Evolutionary conservation across 1,284 basidiomycete genomes (phyloP).

Genomic region (Cutaneotrichosporon sp.): DNA sequence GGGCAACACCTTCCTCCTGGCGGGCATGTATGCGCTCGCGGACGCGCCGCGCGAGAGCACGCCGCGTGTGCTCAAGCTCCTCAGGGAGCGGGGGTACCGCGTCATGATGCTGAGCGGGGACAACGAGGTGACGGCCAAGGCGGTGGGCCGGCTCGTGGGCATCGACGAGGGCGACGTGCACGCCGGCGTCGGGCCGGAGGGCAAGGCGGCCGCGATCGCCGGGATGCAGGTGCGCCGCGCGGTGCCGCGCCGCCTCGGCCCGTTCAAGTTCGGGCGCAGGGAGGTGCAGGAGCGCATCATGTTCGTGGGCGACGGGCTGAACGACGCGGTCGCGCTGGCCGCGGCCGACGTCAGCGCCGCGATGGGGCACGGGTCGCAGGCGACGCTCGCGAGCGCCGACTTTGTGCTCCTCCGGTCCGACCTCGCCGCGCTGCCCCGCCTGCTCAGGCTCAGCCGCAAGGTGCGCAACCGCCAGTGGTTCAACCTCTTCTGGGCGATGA

Average conservation of each 20-base stretch:
- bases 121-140: constrained; percentile 73
- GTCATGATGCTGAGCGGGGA: constrained; percentile 93
- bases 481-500: constrained; percentile 88
- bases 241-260: not conserved
- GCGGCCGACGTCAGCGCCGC: constrained; percentile 94
- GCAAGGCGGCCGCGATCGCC: constrained; percentile 64
- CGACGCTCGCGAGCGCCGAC: constrained; percentile 96
- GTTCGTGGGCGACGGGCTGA: constrained; percentile 99
- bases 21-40: constrained; percentile 65
- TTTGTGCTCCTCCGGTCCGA: constrained; percentile 96
- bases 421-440: constrained; percentile 91
- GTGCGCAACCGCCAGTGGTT: constrained; percentile 84
- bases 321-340: constrained; percentile 95
- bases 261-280: not conserved
- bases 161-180: constrained; percentile 76
- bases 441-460: constrained; percentile 80
- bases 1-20: constrained; percentile 11
- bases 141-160: constrained; percentile 82
- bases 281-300: constrained; percentile 61
- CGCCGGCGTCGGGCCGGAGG: constrained; percentile 88
- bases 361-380: constrained; percentile 92
- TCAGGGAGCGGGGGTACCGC: constrained; percentile 81
- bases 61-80: constrained; percentile 70
- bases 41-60: constrained; percentile 83
- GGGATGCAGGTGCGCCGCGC: constrained; percentile 14